A percentile compares a stretch with the other conserved stretches of the same genome.
Evolutionary conservation across 2,329 filamentous ascomycete genomes (phyloP).

Genomic region (Fusarium devonianum): DNA sequence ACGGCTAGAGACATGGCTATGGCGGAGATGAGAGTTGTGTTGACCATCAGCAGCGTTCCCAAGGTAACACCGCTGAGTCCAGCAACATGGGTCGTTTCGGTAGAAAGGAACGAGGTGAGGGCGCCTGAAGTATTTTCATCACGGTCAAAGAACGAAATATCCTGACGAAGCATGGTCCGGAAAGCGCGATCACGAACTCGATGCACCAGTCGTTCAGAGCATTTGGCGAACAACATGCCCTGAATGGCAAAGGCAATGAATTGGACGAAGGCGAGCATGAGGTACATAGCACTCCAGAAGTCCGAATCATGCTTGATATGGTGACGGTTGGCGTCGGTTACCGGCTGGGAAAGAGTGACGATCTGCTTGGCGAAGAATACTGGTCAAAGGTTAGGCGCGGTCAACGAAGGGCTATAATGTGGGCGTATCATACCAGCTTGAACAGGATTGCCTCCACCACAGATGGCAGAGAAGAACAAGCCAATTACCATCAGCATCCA

Average conservation of each 20-base stretch:
- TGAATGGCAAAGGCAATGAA: conserved; percentile 73
- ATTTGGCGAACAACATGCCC: conserved; percentile 79
- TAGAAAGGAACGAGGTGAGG: conserved; percentile 86
- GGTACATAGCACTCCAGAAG: conserved; percentile 90
- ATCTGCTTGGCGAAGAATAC: conserved; percentile 93
- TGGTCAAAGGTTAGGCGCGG: conserved; percentile 13
- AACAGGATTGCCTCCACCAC: conserved; percentile 80
- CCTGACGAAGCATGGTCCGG: conserved; percentile 87
- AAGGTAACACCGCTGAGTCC: conserved; percentile 88
- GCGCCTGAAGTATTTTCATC: conserved; percentile 90
- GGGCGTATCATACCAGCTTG: conserved; percentile 40
- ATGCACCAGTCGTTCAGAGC: conserved; percentile 85
- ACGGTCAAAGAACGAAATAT: conserved; percentile 89
- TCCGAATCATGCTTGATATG: conserved; percentile 73
- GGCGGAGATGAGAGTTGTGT: conserved; percentile 79
- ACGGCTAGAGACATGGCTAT: conserved; percentile 74
- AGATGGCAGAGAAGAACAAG: conserved; percentile 76
- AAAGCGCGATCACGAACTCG: conserved; percentile 85
- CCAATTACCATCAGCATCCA: conserved; percentile 76
- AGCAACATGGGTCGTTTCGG: conserved; percentile 86
- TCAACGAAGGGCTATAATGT: too few species aligned
- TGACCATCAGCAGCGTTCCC: conserved; percentile 82
- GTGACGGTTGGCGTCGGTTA: conserved; percentile 58
- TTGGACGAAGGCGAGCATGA: conserved; percentile 80
- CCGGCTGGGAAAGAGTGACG: conserved; percentile 65